phyloP scores from a whole-genome alignment of 257 asterid genomes.

The Petunia axillaris region DNA sequence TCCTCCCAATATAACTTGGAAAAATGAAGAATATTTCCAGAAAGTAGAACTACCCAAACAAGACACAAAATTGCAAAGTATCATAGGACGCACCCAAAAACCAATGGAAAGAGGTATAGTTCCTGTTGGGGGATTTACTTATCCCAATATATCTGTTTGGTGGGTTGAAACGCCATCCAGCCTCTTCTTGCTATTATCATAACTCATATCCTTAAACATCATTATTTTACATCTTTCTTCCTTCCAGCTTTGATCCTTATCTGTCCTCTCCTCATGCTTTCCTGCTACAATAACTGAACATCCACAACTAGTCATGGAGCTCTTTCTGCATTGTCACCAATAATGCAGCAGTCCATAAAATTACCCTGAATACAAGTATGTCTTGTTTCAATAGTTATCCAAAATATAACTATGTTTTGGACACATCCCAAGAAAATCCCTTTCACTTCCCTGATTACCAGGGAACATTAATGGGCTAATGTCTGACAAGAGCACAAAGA shows the following conservation, averaged over 20 bases:
- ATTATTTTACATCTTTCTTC: not conserved
- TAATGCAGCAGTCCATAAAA: not conserved
- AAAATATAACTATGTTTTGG: not conserved
- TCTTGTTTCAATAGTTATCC: no score
- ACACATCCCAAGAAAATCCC: slow-evolving; percentile 10
- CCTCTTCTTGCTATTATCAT: not conserved
- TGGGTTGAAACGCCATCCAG: not conserved
- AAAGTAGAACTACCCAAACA: not conserved
- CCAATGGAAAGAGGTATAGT: not conserved
- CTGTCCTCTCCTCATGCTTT: not conserved
- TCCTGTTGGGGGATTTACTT: not conserved
- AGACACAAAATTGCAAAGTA: not conserved
- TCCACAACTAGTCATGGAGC: not conserved
- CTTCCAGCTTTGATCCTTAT: not conserved
- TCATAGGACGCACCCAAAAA: not conserved
- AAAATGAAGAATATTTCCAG: not conserved
- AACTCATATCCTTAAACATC: not conserved
- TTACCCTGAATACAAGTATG: not conserved
- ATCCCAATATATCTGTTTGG: not conserved
- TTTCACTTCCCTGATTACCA: not conserved
- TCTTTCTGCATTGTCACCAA: not conserved
- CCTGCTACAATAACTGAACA: not conserved
- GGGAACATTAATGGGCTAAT: not conserved
- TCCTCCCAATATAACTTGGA: not conserved
- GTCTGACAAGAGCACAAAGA: not conserved